These are phyloP conservation scores for Rhizoctonia solani DNA, from an alignment of 1,284 basidiomycete species.

Conservation along the genomic window DNA sequence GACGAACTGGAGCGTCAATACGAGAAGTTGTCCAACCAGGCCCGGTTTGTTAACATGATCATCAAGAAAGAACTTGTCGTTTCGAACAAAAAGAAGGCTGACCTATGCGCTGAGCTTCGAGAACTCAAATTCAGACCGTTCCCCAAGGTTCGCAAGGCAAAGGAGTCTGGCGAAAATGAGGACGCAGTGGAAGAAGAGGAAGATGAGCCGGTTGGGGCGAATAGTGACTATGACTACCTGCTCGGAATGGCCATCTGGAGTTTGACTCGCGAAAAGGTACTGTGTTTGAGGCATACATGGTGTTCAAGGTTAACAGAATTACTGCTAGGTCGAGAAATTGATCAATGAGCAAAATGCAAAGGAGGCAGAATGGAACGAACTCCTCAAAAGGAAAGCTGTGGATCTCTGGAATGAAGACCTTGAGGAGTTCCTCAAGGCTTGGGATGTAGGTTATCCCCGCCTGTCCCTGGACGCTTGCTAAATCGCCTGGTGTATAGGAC, in stretches of 20 bases:
- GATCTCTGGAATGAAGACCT: slow-evolving; percentile 93
- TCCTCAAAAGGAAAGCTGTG: slow-evolving; percentile 80
- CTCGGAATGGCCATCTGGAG: slow-evolving; percentile 95
- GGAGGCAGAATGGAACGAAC: slow-evolving; percentile 77
- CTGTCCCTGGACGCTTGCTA: neutral
- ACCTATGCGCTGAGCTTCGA: slow-evolving; percentile 85
- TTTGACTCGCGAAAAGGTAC: slow-evolving; percentile 90
- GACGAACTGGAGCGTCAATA: slow-evolving; percentile 82
- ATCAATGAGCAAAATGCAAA: slow-evolving; percentile 80
- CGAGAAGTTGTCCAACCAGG: slow-evolving; percentile 92
- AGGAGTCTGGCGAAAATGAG: slow-evolving; percentile 71
- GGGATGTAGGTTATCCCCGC: slow-evolving; percentile 65
- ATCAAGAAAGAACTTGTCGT: slow-evolving; percentile 87
- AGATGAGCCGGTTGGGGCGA: slow-evolving; percentile 52
- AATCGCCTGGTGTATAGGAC: slow-evolving; percentile 50
- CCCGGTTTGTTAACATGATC: slow-evolving; percentile 97
- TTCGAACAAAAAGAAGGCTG: slow-evolving; percentile 88
- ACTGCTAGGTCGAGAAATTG: slow-evolving; percentile 78
- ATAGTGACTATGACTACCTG: slow-evolving; percentile 90
- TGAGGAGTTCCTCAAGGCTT: slow-evolving; percentile 79
- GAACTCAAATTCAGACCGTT: slow-evolving; percentile 87
- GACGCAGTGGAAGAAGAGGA: slow-evolving; percentile 64
- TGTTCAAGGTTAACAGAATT: neutral
- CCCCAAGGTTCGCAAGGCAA: slow-evolving; percentile 75
- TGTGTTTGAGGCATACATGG: neutral